A percentile compares a stretch with the other conserved stretches of the same genome.
These are phyloP conservation scores for button mushroom (Agaricus bisporus) DNA, from an alignment of 768 basidiomycete genomes.

Conservation along the genomic window DNA sequence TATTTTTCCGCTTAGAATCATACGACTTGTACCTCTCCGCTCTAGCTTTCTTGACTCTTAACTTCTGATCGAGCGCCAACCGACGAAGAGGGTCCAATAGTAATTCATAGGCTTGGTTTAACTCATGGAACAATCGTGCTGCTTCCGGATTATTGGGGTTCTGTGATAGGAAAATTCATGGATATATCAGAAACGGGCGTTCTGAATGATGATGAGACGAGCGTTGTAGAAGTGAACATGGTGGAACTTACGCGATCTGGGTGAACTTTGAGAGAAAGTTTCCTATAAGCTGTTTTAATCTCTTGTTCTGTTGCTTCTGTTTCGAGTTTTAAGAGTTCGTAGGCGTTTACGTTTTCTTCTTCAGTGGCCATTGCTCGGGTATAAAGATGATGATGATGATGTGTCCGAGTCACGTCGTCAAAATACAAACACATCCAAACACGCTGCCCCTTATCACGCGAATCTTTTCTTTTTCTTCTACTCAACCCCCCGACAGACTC, in stretches of 20 bases:
- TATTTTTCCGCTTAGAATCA: slow-evolving; percentile 65
- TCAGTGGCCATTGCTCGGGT: slow-evolving; percentile 20
- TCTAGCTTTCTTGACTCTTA: slow-evolving; percentile 64
- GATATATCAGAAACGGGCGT: too few relatives aligned
- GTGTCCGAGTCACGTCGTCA: not conserved
- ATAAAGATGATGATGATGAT: not conserved
- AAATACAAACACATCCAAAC: not conserved
- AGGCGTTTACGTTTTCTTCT: slow-evolving; percentile 65
- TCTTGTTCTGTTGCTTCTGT: slow-evolving; percentile 70
- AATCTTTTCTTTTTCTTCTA: slow-evolving; percentile 2
- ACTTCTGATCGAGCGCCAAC: slow-evolving; percentile 72
- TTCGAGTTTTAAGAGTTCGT: slow-evolving; percentile 60
- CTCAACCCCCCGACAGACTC: slow-evolving; percentile 24
- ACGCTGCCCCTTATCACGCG: not conserved
- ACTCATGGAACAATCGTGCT: slow-evolving; percentile 80
- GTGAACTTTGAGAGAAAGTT: slow-evolving; percentile 79
- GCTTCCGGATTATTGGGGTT: slow-evolving; percentile 79
- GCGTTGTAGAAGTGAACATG: too few relatives aligned
- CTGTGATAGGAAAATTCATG: slow-evolving; percentile 27
- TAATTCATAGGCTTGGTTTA: slow-evolving; percentile 76
- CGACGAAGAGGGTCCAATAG: slow-evolving; percentile 76
- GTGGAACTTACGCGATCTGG: slow-evolving; percentile 65
- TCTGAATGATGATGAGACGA: too few relatives aligned
- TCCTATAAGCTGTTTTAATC: slow-evolving; percentile 73
- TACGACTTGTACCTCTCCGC: slow-evolving; percentile 64